Conservation (phyloP, 768 basidiomycete genomes). For the Imleria badia region DNA sequence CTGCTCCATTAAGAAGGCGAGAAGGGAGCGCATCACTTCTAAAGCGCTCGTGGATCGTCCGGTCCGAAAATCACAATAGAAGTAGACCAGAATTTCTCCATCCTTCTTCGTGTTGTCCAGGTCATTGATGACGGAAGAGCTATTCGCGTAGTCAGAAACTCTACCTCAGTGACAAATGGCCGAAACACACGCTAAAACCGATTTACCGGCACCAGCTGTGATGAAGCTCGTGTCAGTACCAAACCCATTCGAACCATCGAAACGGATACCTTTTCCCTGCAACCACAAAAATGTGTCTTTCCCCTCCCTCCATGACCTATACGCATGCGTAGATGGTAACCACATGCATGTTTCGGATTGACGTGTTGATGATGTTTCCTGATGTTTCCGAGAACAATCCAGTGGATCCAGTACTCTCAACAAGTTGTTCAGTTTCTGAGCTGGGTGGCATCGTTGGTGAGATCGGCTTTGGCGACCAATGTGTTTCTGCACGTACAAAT, state of each 20-base stretch:
- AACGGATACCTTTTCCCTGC: conserved; percentile 11
- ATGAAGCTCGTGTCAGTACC: not conserved
- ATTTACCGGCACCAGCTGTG: not conserved
- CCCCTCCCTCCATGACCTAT: conserved; percentile 6
- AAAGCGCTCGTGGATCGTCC: conserved; percentile 6
- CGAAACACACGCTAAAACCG: not conserved
- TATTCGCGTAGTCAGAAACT: not conserved
- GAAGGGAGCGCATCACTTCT: conserved; percentile 19
- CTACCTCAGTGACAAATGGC: not conserved
- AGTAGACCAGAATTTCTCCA: conserved; percentile 6
- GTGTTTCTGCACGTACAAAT: not conserved
- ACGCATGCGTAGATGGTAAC: not conserved
- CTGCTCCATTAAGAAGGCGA: conserved; percentile 8
- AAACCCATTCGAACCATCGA: not conserved
- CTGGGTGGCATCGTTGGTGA: not conserved
- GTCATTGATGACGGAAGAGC: not conserved
- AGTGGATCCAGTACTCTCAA: not conserved
- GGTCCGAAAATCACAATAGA: conserved; percentile 26
- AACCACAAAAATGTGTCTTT: conserved; percentile 11
- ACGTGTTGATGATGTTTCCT: not conserved
- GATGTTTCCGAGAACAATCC: not conserved
- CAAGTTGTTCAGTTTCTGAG: conserved; percentile 1
- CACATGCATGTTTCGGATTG: conserved; percentile 16
- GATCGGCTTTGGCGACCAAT: too few species aligned
- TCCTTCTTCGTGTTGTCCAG: not conserved